Percentiles rank a stretch among this genome's conserved stretches.
Conservation (phyloP, 2,329 filamentous ascomycete species). For the Seiridium unicorne region DNA sequence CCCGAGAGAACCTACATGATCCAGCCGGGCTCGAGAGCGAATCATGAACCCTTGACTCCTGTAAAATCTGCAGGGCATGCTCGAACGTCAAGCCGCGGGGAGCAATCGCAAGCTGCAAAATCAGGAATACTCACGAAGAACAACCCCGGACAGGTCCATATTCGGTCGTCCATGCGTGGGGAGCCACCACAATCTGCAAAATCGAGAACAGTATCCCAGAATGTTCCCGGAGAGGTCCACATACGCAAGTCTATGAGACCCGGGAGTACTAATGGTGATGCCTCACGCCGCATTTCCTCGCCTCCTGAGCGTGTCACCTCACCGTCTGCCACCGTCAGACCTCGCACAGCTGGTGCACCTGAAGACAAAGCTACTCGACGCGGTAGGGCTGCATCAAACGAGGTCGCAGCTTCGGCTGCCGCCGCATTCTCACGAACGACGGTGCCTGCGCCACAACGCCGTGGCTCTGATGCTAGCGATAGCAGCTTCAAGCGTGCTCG, state of each 20-base stretch:
- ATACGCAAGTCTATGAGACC: constrained; percentile 12
- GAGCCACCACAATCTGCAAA: background rate
- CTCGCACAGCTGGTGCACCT: constrained; percentile 3
- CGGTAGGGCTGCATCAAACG: background rate
- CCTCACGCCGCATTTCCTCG: constrained; percentile 7
- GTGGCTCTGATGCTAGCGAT: constrained; percentile 65
- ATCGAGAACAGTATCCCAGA: background rate
- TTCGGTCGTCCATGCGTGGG: constrained; percentile 26
- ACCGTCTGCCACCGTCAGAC: constrained; percentile 6
- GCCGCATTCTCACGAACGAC: constrained; percentile 13
- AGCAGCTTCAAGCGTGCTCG: constrained; percentile 78
- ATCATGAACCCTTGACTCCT: constrained; percentile 16
- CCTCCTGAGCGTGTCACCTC: constrained; percentile 11
- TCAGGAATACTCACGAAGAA: constrained; percentile 9
- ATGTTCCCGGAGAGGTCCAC: background rate
- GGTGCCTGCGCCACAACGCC: constrained; percentile 43
- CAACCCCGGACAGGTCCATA: constrained; percentile 9
- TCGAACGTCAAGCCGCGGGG: constrained; percentile 46
- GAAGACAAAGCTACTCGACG: background rate
- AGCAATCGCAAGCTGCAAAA: constrained; percentile 17
- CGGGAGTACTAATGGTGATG: constrained; percentile 6
- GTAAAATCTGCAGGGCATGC: constrained; percentile 28
- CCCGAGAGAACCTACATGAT: constrained; percentile 16
- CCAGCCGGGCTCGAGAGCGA: constrained; percentile 25
- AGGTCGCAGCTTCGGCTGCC: constrained; percentile 3